These are phyloP conservation scores for Moesziomyces parantarcticus DNA, from an alignment of 1,284 basidiomycete species.

Conservation along the genomic window DNA sequence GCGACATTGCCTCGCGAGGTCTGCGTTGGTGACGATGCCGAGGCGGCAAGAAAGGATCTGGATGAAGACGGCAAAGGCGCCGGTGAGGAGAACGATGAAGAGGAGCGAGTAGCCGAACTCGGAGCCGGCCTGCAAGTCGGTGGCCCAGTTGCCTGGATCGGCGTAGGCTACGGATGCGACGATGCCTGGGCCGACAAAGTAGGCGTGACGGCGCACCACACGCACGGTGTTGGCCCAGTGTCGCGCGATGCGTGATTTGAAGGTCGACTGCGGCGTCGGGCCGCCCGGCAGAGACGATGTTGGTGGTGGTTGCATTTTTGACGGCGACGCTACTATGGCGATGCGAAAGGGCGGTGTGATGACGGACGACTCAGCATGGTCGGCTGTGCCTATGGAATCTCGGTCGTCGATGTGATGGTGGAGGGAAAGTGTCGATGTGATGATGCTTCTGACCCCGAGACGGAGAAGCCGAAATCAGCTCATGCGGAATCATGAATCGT, in stretches of 20 bases:
- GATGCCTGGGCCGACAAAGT: conserved; percentile 59
- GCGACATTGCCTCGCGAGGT: conserved; percentile 56
- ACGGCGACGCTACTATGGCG: too few species aligned
- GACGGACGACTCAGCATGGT: neutral
- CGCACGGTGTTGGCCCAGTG: conserved; percentile 15
- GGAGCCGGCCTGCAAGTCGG: conserved; percentile 66
- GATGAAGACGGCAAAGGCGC: conserved; percentile 82
- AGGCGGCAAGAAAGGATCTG: conserved; percentile 75
- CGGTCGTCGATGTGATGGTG: too few species aligned
- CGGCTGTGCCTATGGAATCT: neutral
- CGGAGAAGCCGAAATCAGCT: too few species aligned
- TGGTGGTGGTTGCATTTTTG: neutral
- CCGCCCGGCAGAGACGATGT: neutral
- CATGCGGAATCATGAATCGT: too few species aligned
- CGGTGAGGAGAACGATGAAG: conserved; percentile 84
- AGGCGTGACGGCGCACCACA: conserved; percentile 44
- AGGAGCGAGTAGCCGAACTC: conserved; percentile 80
- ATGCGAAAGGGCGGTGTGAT: neutral
- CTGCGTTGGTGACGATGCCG: conserved; percentile 71
- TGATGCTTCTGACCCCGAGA: too few species aligned
- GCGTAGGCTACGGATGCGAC: conserved; percentile 61
- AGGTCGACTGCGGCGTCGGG: neutral
- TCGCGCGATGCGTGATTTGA: conserved; percentile 10
- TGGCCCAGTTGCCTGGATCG: conserved; percentile 66
- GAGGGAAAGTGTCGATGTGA: too few species aligned